Evolutionary conservation across 2,329 filamentous ascomycete genomes (phyloP), one percentile per base, ranked within the genome.

Genomic region (Curvularia verruculosa): DNA sequence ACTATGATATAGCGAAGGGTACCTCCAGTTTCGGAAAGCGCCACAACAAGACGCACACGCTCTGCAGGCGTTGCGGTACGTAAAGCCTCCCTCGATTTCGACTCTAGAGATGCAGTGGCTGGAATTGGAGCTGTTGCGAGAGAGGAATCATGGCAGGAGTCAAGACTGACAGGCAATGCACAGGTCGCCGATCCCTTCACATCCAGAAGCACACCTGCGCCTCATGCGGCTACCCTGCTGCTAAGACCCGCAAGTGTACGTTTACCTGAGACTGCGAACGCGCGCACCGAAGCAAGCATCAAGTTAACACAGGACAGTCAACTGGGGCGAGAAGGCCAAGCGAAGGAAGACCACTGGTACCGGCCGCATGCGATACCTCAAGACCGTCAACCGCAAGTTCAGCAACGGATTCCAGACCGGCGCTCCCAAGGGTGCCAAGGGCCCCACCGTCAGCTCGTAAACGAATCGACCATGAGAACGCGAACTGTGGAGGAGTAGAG

Each of bases 301-400:
- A 49, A 57, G 66, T 69, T 75, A 63, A 75, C 68, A 65, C 50
- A 52, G 44, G 47, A 75, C 79, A 98, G 94, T 89, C 89, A 97
- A 99, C 91, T 99, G 95, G 95, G 88, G 91, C 82, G 94, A 98
- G 88, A 99, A 99, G 91, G 94, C 93, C 77, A 98, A 98, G 92
- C 87, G 95, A 83, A 96, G 95, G 90, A 98, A 97, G 93, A 97
- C 94, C 79, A 94, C 91, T 80, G 95, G 95, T 77, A 94, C 92
- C 78, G 95, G 95, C 82, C 91, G 95, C 82, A 95, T 93, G 89
- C 88, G 92, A 80, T 91, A 93, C 85, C 87, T 99, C 80, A 96
- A 96, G 87, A 87, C 86, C 77, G 89, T 99, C 79, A 85, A 92
- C 79, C 89, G 95, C 81, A 88, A 88, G 84, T 96, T 96, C 89